These are phyloP conservation scores for Wickerhamomyces hampshirensis DNA, from an alignment of 805 yeast genomes.

Conservation along the genomic window DNA sequence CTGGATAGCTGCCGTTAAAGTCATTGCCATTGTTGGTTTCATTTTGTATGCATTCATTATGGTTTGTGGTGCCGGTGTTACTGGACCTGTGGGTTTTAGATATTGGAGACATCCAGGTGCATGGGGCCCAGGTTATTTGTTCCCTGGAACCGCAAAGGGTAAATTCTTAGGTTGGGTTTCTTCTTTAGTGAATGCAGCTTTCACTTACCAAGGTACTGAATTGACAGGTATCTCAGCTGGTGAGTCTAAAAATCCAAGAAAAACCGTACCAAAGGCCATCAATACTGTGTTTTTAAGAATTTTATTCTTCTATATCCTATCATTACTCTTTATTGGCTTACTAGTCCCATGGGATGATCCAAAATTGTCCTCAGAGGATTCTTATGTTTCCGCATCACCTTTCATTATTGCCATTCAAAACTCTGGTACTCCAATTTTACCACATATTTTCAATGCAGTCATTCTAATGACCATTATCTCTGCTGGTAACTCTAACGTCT, in stretches of 20 bases:
- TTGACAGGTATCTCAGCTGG: slow-evolving; percentile 73
- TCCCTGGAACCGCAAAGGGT: slow-evolving; percentile 43
- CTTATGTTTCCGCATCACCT: slow-evolving; percentile 57
- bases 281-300: slow-evolving; percentile 66
- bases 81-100: slow-evolving; percentile 73
- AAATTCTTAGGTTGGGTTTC: slow-evolving; percentile 67
- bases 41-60: slow-evolving; percentile 59
- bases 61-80: slow-evolving; percentile 70
- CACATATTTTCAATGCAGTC: slow-evolving; percentile 69
- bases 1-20: slow-evolving; percentile 66
- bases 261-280: slow-evolving; percentile 67
- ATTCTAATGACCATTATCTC: slow-evolving; percentile 62
- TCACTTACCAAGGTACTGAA: slow-evolving; percentile 79
- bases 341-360: slow-evolving; percentile 67
- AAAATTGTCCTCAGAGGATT: slow-evolving; percentile 31
- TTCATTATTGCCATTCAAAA: slow-evolving; percentile 67
- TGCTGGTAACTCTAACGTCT: slow-evolving; percentile 76
- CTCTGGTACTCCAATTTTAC: slow-evolving; percentile 61
- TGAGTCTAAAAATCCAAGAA: slow-evolving; percentile 67
- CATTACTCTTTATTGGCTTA: slow-evolving; percentile 65
- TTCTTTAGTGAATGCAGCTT: slow-evolving; percentile 69
- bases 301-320: slow-evolving; percentile 56
- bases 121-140: slow-evolving; percentile 62
- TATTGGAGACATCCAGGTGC: slow-evolving; percentile 81
- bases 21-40: slow-evolving; percentile 68